Base-by-base conservation (phyloP, 1,139 yeast genomes). In the Lodderomyces orthopsilosis region DNA sequence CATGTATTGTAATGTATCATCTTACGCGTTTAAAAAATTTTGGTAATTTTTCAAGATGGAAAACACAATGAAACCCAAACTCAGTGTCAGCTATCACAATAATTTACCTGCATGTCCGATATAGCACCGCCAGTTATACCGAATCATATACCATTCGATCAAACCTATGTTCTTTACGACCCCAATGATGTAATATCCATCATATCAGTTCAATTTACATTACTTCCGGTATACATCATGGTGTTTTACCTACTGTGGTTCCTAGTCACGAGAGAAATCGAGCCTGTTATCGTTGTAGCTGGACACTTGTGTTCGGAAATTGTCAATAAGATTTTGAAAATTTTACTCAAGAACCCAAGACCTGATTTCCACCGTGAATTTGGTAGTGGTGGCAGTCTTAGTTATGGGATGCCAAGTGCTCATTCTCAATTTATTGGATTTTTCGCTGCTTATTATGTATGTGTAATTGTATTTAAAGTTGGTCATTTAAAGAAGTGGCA, bases 391-490 rank as follows among this genome's bases (percentile, higher is more conserved):
- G 62, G 75, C 50, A 63, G 65, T 65, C 70, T 82, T 42, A 85
- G 88, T 1, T 89, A 85, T 61, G 98, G 98, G 0, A 91, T 93
- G 98, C 98, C 98, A 0, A 83, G 93, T 44, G 96, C 98, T 1
- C 98, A 93, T 62, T 82, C 96, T 0, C 98, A 93, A 64, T 93
- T 91, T 63, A 86, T 90, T 90, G 94, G 95, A 1, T 93, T 83
- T 62, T 83, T 85, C 55, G 78, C 84, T 13, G 75, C 82, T 3
- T 90, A 88, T 61, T 70, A 81, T 45, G 59, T 75, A 7, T 70
- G 88, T 50, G 59, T 63, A 10, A 41, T 70, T 8, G 27, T 66
- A 9, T 61, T 63, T 48, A 64, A 63, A 50, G 56, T 70, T 35
- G 53, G 50, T 8, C 57, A 52, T 48, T 51, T 61, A 49, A 40